A percentile compares a stretch with the other conserved stretches of the same genome.
Conservation (phyloP, 2,329 filamentous ascomycete species). For the Alternaria sp. region DNA sequence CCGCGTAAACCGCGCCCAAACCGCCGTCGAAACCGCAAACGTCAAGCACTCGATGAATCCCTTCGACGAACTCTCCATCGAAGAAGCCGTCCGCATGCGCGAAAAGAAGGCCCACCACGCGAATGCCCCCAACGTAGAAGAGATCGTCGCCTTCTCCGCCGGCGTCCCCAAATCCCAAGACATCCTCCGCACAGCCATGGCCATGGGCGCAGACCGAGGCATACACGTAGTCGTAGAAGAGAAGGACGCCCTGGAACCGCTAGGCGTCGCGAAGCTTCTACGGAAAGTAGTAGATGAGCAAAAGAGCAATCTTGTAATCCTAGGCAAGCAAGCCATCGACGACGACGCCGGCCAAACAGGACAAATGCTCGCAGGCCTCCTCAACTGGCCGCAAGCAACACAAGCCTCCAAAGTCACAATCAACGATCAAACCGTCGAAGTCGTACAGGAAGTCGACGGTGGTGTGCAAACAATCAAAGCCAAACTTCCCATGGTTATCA, state of each 20-base stretch:
- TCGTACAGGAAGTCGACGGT: constrained; percentile 93
- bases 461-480: constrained; percentile 88
- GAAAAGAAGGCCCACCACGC: constrained; percentile 68
- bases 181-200: constrained; percentile 93
- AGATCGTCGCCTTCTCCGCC: constrained; percentile 88
- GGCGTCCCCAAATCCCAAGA: constrained; percentile 88
- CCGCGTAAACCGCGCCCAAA: constrained; percentile 73
- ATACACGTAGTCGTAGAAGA: constrained; percentile 72
- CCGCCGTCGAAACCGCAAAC: constrained; percentile 86
- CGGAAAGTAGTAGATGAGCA: constrained; percentile 80
- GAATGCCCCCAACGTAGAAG: constrained; percentile 65
- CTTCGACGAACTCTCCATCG: constrained; percentile 97
- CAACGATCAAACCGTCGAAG: constrained; percentile 71
- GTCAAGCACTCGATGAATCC: constrained; percentile 99
- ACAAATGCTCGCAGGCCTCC: constrained; percentile 92
- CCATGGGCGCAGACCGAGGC: constrained; percentile 93
- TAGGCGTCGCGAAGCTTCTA: constrained; percentile 90
- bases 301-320: constrained; percentile 86
- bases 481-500: constrained; percentile 90
- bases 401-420: constrained; percentile 87
- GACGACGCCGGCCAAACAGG: constrained; percentile 95
- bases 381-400: constrained; percentile 94
- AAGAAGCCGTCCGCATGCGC: constrained; percentile 93
- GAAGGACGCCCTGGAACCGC: constrained; percentile 80
- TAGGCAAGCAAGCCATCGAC: constrained; percentile 98